Evolutionary conservation across 78 protist genomes (phyloP), one percentile per base, ranked within the genome.

Genomic region (Mastigamoeba balamuthi): DNA sequence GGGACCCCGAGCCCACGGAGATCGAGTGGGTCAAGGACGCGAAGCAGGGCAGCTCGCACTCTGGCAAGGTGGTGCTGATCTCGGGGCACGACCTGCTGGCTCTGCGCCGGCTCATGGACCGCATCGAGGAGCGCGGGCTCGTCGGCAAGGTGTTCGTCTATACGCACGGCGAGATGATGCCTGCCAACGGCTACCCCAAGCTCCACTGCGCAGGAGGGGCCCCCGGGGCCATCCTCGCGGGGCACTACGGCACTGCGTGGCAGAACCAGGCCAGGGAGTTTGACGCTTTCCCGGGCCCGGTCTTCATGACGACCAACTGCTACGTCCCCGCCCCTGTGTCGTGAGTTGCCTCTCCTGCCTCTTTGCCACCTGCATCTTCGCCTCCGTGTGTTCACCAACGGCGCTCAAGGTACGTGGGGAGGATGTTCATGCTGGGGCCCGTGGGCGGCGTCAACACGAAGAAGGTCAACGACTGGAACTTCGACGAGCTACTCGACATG

Each of bases 91-190:
- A 48, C 58, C 17, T 48, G 58, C 58, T 48, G 33, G 58, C 58
- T 17, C 58, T 48, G 33, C 33, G 17, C 33, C 58, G 17, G 58
- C 58, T 48, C 58, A 17, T 48, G 17, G n/a, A n/a, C n/a, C n/a
- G n/a, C n/a, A n/a, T n/a, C n/a, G n/a, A n/a, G n/a, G 58, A 48
- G 17, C 58, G 17, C 17, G 17, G 33, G 17, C 17, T 23, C 9
- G 89, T 85, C 70, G 10, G 65, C 70, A 29, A 29, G 48, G 39
- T 92, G 75, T 71, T 77, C 43, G 91, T 92, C 37, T 89, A 89
- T 90, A 89, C 95, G 25, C 95, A 92, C 82, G 95, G 95, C 44
- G 95, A 92, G 84, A 74, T 92, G 93, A 77, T 89, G n/a, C 90
- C 94, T 23, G 88, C 88, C 48, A 84, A 91, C 75, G 86, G 72